A percentile compares a stretch with the other conserved stretches of the same genome.
Conservation (phyloP, 768 basidiomycete genomes). For the Pisolithus microcarpus region DNA sequence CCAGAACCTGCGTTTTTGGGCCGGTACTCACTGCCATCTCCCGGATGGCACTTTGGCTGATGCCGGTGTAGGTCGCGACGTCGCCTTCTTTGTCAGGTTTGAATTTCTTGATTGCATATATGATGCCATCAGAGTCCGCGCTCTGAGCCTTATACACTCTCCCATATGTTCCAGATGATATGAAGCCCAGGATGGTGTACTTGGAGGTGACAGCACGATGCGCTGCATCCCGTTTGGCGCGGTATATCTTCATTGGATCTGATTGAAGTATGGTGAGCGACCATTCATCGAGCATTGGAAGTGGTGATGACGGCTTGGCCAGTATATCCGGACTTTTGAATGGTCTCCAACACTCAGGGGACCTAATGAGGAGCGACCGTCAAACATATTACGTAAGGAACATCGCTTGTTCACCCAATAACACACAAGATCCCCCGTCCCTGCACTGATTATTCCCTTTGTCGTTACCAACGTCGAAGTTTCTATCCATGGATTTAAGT, state of each 20-base stretch:
- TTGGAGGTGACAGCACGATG: slow-evolving; percentile 67
- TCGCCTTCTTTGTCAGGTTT: slow-evolving; percentile 99
- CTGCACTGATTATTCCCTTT: too few species aligned
- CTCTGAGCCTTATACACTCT: slow-evolving; percentile 96
- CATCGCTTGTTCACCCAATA: too few species aligned
- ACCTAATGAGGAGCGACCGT: too few species aligned
- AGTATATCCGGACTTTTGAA: too few species aligned
- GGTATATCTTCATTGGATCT: slow-evolving; percentile 85
- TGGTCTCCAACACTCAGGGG: too few species aligned
- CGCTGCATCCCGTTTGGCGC: slow-evolving; percentile 65
- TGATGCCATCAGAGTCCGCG: slow-evolving; percentile 54
- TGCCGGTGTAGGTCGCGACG: slow-evolving; percentile 89
- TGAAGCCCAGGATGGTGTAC: slow-evolving; percentile 92
- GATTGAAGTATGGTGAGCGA: slow-evolving; percentile 28
- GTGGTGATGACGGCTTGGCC: background rate
- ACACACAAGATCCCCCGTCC: too few species aligned
- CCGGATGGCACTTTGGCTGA: slow-evolving; percentile 94
- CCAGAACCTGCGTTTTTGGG: background rate
- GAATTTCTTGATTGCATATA: slow-evolving; percentile 99
- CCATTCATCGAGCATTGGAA: slow-evolving; percentile 31
- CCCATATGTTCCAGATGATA: slow-evolving; percentile 97
- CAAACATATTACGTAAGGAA: too few species aligned
- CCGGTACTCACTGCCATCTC: slow-evolving; percentile 79
- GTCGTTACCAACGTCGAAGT: too few species aligned
- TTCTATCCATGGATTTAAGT: background rate